Conservation (phyloP, 2,329 filamentous ascomycete species). For the Colletotrichum euphorbiae region DNA sequence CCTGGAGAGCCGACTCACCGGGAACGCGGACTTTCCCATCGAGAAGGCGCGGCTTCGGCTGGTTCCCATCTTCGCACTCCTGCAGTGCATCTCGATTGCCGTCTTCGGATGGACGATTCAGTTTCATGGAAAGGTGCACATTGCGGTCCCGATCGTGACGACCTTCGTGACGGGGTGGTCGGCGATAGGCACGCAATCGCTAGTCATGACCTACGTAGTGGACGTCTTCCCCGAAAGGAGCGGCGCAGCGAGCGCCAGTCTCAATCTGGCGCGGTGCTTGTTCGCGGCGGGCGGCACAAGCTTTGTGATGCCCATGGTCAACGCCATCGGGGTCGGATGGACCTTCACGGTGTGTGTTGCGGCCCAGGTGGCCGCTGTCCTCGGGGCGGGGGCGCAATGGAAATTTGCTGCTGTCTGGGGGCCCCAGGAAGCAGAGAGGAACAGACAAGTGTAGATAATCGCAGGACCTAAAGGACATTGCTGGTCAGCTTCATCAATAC, state of each 20-base stretch:
- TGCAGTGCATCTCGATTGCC: conserved; percentile 60
- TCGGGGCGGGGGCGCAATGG: conserved; percentile 58
- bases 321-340: conserved; percentile 47
- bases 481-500: no score
- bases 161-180: conserved; percentile 66
- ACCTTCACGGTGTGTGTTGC: conserved; percentile 59
- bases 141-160: conserved; percentile 61
- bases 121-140: conserved; percentile 54
- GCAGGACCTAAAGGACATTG: no score
- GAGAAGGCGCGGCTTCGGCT: conserved; percentile 64
- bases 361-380: conserved; percentile 58
- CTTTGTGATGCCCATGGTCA: conserved; percentile 61
- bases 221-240: conserved; percentile 63
- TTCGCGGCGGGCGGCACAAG: conserved; percentile 59
- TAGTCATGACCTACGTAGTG: conserved; percentile 64
- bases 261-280: conserved; percentile 65
- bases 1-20: conserved; percentile 12
- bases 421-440: conserved; percentile 33
- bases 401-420: conserved; percentile 54
- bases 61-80: conserved; percentile 56
- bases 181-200: conserved; percentile 59
- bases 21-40: conserved; percentile 52
- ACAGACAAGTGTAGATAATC: not conserved
- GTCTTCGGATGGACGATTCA: conserved; percentile 66
- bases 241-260: conserved; percentile 63